Evolutionary conservation across 2,329 filamentous ascomycete genomes (phyloP), one percentile per base, ranked within the genome.

Genomic region (Botrytis pseudocinerea): DNA sequence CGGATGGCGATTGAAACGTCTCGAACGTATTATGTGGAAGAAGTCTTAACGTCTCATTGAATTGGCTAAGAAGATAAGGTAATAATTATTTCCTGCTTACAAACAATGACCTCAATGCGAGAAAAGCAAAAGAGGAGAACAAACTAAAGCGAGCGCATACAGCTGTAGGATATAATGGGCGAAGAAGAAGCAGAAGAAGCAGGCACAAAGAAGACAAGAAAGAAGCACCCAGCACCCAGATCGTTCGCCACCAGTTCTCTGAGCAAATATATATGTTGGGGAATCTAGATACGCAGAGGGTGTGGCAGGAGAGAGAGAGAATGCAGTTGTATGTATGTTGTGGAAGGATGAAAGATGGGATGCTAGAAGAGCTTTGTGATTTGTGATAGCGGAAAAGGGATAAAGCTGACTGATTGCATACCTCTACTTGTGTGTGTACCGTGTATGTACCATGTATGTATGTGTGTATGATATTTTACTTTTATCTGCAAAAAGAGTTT

Each of bases 21-120:
- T 57, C n/a, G 48, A 51, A 25, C 9, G 35, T 57, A 25, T 22
- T 32, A 38, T 10, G 48, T 57, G 42, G 48, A n/a, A 12, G 32
- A 22, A n/a, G 51, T 16, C n/a, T 44, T 32, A 69, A 69, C 18
- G n/a, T 32, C 57, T 69, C 65, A 69, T 69, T 57, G 65, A 69
- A 59, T n/a, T 69, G 65, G 18, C 38, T 28, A 28, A 42, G 57
- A 25, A 42, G 32, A 35, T 42, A 42, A 9, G 25, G 57, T 32
- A n/a, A 69, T 44, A 32, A 68, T 42, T 57, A 59, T 69, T 69
- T 57, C 22, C 18, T 38, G n/a, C n/a, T 42, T 42, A 32, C 32
- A 57, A 57, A 57, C n/a, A 51, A 68, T 68, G 65, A 25, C 35
- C 48, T 40, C 35, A 14, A 38, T 16, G 18, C 2, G 42, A 8